Conservation (phyloP, 805 yeast species). For the Aciculoconidium aculeatum region DNA sequence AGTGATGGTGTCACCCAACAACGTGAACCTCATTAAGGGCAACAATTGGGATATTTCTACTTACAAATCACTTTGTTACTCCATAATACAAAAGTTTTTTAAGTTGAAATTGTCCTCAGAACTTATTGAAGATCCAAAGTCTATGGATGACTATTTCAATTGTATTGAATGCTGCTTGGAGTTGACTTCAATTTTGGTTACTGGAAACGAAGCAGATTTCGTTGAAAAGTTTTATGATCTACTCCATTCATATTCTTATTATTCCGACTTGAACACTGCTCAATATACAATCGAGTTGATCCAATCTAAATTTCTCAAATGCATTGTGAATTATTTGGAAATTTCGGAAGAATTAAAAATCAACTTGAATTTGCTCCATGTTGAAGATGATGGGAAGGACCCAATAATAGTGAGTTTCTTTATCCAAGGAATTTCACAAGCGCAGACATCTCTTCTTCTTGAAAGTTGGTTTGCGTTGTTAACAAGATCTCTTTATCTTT, state of each 20-base stretch:
- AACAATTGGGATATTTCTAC: constrained; percentile 51
- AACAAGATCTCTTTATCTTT: constrained; percentile 45
- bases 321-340: constrained; percentile 24
- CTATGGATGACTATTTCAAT: constrained; percentile 15
- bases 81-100: constrained; percentile 43
- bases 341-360: constrained; percentile 23
- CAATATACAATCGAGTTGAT: constrained; percentile 22
- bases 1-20: constrained; percentile 43
- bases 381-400: constrained; percentile 24
- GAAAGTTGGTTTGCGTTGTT: constrained; percentile 47
- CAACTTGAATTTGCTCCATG: constrained; percentile 23
- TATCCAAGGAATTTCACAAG: constrained; percentile 41
- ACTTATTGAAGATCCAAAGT: constrained; percentile 13
- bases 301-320: constrained; percentile 20
- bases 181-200: constrained; percentile 38
- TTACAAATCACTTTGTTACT: constrained; percentile 51
- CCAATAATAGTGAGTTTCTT: constrained; percentile 39
- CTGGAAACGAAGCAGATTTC: constrained; percentile 55
- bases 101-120: constrained; percentile 16
- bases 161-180: constrained; percentile 37
- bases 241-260: constrained; percentile 29
- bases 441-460: constrained; percentile 37
- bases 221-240: constrained; percentile 37
- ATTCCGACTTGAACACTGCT: constrained; percentile 8
- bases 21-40: constrained; percentile 34